Base-by-base conservation (phyloP, 768 basidiomycete species). In the Boletus sp. region DNA sequence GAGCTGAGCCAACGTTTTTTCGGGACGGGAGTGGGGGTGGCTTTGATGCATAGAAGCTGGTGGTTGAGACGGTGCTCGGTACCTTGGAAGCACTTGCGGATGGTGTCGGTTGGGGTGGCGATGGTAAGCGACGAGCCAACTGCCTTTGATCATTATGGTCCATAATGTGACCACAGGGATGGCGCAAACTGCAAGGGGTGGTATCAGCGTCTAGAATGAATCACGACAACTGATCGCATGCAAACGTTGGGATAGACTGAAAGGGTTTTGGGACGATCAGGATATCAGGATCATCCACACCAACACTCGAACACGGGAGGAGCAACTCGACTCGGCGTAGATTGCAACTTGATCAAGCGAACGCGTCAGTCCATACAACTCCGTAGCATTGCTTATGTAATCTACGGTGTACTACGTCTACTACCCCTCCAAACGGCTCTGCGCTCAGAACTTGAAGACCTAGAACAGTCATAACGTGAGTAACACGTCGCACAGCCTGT, bases 111-210 rank as follows among this genome's bases (percentile, higher is more conserved):
- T 82, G 82, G 18, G 81, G 77, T 61, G 82, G 74, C 41, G 62
- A 68, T 45, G 68, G 60, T 45, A 67, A 44, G 49, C 61, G 66
- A 60, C 64, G 71, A 57, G 61, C 35, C 39, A 67, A 61, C 57
- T 78, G 80, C 2, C 71, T 71, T 53, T 73, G 63, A 45, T 84
- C 81, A 48, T 72, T 69, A 54, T 73, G 76, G 50, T 84, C 83
- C 83, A 84, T 84, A 15, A 50, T 52, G 54, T 24, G 2, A 35
- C 14, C n/a, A 14, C 32, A 47, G 50, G 41, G 56, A 46, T 55
- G 57, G 44, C 29, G 45, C 40, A 32, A n/a, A n/a, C 52, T 54
- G 29, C 47, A 47, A 42, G 30, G 18, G 24, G 32, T 49, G 47
- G 55, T 45, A 58, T 68, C 62, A 58, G 46, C 39, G 49, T 47